Evolutionary conservation across 805 yeast species (phyloP), one percentile per base, ranked within the genome.

Genomic region (Komagataella phaffii): DNA sequence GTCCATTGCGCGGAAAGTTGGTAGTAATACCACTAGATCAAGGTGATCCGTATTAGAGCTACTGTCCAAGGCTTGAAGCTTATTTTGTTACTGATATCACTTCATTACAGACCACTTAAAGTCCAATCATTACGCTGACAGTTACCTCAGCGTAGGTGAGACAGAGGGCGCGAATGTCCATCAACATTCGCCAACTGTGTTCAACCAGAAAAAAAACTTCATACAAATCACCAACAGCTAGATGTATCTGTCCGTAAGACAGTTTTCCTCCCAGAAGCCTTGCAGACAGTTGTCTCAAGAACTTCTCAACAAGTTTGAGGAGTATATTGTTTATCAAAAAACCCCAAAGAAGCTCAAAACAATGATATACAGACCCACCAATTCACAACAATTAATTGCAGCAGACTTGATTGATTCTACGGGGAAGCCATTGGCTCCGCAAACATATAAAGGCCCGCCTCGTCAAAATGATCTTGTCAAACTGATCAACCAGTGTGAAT

Each of bases 341-440:
- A 50, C 54, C n/a, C 52, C 54, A 4, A 44, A 24, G 30, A 49
- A 49, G 36, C 46, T 53, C 40, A 50, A 48, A 36, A 50, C 51
- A 17, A 50, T 52, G 23, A 49, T 55, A 7, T 55, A 55, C 30
- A 53, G 53, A 47, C 55, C 54, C 7, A 53, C 51, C 43, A 53
- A 53, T 46, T 53, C 56, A 3, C 49, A 50, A 17, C 48, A 46
- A 10, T 50, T 55, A 30, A 47, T 55, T 30, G 51, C 54, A 43
- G 53, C 53, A 12, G 54, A 55, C 43, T 47, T 55, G 50, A 53
- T 53, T 19, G 53, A 53, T 23, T 44, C 47, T 24, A 23, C 43
- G 3, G 57, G 57, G 10, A 50, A 53, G 49, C 57, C 57, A 24
- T 48, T 55, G 8, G 49, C 51, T 36, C 57, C 57, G 10, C 24